Conservation (phyloP, 495 filamentous ascomycete genomes). For the Barbatosphaeria neglecta region DNA sequence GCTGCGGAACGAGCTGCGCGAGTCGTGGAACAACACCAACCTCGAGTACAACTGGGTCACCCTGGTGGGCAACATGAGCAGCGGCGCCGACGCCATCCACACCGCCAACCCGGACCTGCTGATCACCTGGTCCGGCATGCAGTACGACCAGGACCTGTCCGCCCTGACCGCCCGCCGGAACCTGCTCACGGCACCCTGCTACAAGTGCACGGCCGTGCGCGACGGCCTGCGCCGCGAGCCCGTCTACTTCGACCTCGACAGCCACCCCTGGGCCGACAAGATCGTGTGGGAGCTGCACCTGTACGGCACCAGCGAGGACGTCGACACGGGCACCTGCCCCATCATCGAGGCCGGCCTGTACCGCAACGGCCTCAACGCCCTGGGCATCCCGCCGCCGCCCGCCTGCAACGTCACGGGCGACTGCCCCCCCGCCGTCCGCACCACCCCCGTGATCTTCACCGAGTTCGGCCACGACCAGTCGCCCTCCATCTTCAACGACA, state of each 20-base stretch:
- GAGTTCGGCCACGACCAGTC: slow-evolving; percentile 38
- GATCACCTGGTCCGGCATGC: slow-evolving; percentile 44
- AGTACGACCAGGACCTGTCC: slow-evolving; percentile 38
- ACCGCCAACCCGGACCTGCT: slow-evolving; percentile 38
- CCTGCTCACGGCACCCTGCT: slow-evolving; percentile 27
- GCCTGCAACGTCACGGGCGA: slow-evolving; percentile 14
- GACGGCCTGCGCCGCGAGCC: slow-evolving; percentile 16
- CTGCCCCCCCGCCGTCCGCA: slow-evolving; percentile 12
- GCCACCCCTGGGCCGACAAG: slow-evolving; percentile 27
- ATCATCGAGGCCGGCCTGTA: slow-evolving; percentile 30
- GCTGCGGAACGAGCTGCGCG: slow-evolving; percentile 43
- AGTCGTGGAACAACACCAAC: slow-evolving; percentile 15
- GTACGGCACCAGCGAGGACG: slow-evolving; percentile 30
- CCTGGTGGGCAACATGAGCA: slow-evolving; percentile 38
- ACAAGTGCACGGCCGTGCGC: slow-evolving; percentile 32
- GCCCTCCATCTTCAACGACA: slow-evolving; percentile 22
- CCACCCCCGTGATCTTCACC: slow-evolving; percentile 35
- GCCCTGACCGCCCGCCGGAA: slow-evolving; percentile 32
- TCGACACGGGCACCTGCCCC: slow-evolving; percentile 30
- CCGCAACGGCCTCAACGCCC: slow-evolving; percentile 35
- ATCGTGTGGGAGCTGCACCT: slow-evolving; percentile 45
- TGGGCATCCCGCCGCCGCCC: slow-evolving; percentile 24
- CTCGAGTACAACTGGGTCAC: slow-evolving; percentile 39
- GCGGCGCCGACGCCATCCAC: slow-evolving; percentile 34
- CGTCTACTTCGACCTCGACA: slow-evolving; percentile 15